phyloP scores from a whole-genome alignment of 2,329 filamentous ascomycete species.

The Orbilia blumenaviensis region DNA sequence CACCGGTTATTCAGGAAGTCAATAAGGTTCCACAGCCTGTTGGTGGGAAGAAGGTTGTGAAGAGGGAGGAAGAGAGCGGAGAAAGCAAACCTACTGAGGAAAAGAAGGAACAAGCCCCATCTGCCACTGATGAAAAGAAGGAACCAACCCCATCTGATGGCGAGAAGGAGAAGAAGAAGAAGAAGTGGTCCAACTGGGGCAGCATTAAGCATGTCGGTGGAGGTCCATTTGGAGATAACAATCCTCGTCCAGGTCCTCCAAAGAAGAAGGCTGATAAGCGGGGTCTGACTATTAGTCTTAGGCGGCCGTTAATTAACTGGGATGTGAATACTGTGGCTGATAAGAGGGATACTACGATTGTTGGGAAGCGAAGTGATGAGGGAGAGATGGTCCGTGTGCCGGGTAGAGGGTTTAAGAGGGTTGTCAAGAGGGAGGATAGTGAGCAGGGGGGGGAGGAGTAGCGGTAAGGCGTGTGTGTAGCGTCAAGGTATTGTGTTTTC shows the following conservation, averaged over 20 bases:
- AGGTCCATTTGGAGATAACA: no score
- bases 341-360: neutral
- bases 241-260: no score
- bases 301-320: neutral
- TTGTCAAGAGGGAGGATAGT: neutral
- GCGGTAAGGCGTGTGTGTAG: slow-evolving; percentile 15
- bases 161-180: no score
- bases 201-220: no score
- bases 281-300: no score
- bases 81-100: no score
- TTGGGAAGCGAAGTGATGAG: neutral
- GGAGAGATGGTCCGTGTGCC: neutral
- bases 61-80: slow-evolving; percentile 4
- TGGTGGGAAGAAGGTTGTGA: neutral
- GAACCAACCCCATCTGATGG: no score
- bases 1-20: slow-evolving; percentile 20
- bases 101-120: neutral
- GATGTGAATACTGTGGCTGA: neutral
- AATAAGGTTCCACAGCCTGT: neutral
- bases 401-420: no score
- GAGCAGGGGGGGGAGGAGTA: neutral
- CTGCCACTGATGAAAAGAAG: no score
- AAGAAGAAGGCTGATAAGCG: no score
- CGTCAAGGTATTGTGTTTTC: slow-evolving; percentile 19
- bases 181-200: no score